Evolutionary conservation across 371 early-diverging fungal species (phyloP), one percentile per base, ranked within the genome.

Genomic region (Syncephalastrum racemosum): DNA sequence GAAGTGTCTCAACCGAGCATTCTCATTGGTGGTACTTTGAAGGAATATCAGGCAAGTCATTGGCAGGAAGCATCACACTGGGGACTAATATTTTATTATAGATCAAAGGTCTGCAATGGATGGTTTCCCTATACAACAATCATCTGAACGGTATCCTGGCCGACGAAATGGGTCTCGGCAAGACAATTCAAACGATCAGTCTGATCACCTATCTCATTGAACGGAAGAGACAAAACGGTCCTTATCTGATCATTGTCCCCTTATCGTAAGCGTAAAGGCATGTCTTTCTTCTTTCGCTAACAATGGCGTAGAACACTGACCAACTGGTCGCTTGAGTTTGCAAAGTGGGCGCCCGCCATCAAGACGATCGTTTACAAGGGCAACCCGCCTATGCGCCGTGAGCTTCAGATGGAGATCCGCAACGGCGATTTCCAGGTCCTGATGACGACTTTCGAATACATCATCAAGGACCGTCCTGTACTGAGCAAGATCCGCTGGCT

Each of bases 131-230:
- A 31, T 98, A 96, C 77, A 95, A 97, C 69, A 98, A 97, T 67
- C 81, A 90, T 44, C 71, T 96, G 64, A 96, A 96, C 70, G 99
- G 99, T 45, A 99, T 99, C 53, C 71, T 99, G 63, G 98, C 99
- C 3, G 99, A 99, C 77, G 99, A 99, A 79, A 99, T 99, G 99
- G 96, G 97, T 50, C 75, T 97, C 16, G 97, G 96, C 46, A 95
- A 97, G 73, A 96, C 97, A 1, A 92, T 99, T 53, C 99, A 99
- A 71, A 97, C 99, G 1, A 95, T 99, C 47, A 93, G 98, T 51
- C 80, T 99, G 53, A 87, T 99, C 45, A 91, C 95, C 25, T 94
- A 93, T 64, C 71, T 99, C 59, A 91, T 96, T 57, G 97, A 97
- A 59, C 82, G 79, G 59, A 96, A 96, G 78, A 83, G 85, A 63